Base-by-base conservation (phyloP, 805 yeast species). In the Dipodascus albidus region DNA sequence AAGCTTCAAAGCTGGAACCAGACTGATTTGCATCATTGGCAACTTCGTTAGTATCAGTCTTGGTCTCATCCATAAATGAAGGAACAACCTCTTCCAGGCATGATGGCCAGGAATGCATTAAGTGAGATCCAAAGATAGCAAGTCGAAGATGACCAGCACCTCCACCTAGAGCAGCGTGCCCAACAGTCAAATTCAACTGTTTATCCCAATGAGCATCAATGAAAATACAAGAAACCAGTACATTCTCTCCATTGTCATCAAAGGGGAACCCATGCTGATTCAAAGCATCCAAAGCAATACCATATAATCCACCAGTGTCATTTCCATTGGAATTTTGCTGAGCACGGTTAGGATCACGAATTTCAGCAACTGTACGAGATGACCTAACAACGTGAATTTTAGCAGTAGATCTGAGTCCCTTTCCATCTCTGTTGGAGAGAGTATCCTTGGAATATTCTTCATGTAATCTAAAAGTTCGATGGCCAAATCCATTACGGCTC, bases 151-250 rank as follows among this genome's bases (percentile, higher is more conserved):
- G 72, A 47, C 76, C 82, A 23, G 76, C 75, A 11, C 93, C 93
- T 24, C 98, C 98, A 49, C 98, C 98, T 17, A 91, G 70, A 0
- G 98, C 98, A 1, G 97, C 97, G 69, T 93, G 98, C 1, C 88
- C 87, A 38, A 81, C 66, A 50, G 93, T 81, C 58, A 85, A 68
- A 19, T 80, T 73, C 31, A 70, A 67, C 47, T 69, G 61, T 1
- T 71, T 67, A 65, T 90, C 95, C 85, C 88, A 93, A 63, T 84
- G 89, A 0, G 95, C 76, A 68, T 93, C 99, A 59, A 89, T 66
- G 59, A 81, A 83, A 65, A 91, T 74, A 21, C 86, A 91, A 0
- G 98, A 96, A 21, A 93, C 95, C 61, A 86, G 87, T 1, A 76
- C 76, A 1, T 83, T 83, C 6, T 76, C 73, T 4, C 70, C 68